Conservation (phyloP, 2,329 filamentous ascomycete genomes). For the Cladosporium velox region DNA sequence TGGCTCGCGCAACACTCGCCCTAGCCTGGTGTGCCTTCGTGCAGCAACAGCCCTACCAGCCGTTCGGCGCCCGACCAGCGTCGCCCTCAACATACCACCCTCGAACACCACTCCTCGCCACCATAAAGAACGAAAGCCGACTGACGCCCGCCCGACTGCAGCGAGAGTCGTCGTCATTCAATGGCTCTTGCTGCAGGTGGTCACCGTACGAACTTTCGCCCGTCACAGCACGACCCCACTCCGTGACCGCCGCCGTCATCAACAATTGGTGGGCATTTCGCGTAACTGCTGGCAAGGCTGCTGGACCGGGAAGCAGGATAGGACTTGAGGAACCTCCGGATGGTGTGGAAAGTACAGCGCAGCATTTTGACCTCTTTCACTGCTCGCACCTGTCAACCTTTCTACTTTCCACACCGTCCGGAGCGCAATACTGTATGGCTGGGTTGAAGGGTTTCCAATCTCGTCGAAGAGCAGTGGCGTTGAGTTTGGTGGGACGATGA, state of each 20-base stretch:
- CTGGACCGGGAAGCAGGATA: constrained; percentile 69
- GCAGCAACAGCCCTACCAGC: background rate
- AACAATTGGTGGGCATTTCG: constrained; percentile 83
- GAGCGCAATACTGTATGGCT: too few species aligned
- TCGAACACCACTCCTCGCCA: background rate
- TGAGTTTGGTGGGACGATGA: background rate
- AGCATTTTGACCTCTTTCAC: background rate
- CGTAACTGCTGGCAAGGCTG: constrained; percentile 96
- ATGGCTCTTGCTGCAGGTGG: too few species aligned
- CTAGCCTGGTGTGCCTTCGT: too few species aligned
- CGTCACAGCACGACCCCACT: background rate
- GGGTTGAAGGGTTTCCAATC: too few species aligned
- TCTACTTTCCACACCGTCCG: background rate
- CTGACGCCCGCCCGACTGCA: too few species aligned
- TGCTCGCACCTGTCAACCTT: background rate
- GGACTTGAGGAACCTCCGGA: background rate
- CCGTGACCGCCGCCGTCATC: background rate
- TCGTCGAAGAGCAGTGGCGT: too few species aligned
- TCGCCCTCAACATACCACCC: background rate
- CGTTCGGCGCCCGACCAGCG: background rate
- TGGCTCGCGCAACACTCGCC: background rate
- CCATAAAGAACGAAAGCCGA: too few species aligned
- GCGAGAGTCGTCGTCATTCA: too few species aligned
- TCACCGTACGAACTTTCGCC: background rate
- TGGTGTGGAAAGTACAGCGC: background rate